A percentile compares a stretch with the other conserved stretches of the same genome.
These are phyloP conservation scores for Kregervanrija delftensis DNA, from an alignment of 805 yeast genomes.

Conservation along the genomic window DNA sequence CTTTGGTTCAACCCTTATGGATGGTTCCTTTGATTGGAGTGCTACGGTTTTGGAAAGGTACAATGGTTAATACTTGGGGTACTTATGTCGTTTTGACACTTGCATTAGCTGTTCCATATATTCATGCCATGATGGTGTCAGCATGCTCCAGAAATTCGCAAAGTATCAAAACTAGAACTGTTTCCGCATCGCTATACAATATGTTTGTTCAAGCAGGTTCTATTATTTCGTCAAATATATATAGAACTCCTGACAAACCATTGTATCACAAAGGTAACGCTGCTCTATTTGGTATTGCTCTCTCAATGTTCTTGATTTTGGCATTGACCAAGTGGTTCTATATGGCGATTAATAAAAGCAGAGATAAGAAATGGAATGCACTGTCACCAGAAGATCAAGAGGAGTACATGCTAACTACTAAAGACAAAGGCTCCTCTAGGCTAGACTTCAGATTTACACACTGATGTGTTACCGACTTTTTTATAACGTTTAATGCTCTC, in stretches of 20 bases:
- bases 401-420: constrained; percentile 37
- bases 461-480: constrained; percentile 1
- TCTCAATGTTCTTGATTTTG: constrained; percentile 22
- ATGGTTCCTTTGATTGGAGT: constrained; percentile 20
- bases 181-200: constrained; percentile 59
- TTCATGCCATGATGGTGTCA: constrained; percentile 50
- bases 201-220: constrained; percentile 55
- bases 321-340: constrained; percentile 32
- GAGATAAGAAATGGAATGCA: constrained; percentile 43
- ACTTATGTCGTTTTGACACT: constrained; percentile 20
- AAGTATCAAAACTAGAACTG: constrained; percentile 57
- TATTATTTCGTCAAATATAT: constrained; percentile 50
- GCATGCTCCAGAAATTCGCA: constrained; percentile 61
- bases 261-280: constrained; percentile 51
- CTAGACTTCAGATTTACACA: constrained; percentile 37
- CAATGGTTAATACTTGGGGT: constrained; percentile 22
- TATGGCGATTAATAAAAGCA: constrained; percentile 33
- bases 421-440: constrained; percentile 51
- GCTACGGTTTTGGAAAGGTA: constrained; percentile 24
- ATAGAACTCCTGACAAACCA: constrained; percentile 52
- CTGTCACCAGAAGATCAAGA: constrained; percentile 44
- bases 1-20: constrained; percentile 21
- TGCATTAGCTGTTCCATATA: constrained; percentile 36
- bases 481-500: too few species aligned
- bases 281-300: constrained; percentile 30